These are phyloP conservation scores for Smittium culicis DNA, from an alignment of 371 early-diverging fungal genomes.

Conservation along the genomic window DNA sequence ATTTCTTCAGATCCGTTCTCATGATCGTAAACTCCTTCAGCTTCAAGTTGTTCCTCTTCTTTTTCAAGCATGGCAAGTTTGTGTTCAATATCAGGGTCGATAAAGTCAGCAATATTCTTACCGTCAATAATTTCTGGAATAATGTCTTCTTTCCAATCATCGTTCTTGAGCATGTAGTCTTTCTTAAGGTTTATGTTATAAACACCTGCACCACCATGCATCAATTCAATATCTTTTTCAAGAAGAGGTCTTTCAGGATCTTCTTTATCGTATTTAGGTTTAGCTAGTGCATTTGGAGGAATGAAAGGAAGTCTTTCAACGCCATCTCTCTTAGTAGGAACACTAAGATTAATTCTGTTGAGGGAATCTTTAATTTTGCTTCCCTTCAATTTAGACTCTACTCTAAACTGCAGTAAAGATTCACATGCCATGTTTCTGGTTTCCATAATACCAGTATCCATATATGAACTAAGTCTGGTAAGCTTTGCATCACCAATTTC, in stretches of 20 bases:
- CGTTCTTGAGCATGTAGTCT: slow-evolving; percentile 62
- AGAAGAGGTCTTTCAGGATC: slow-evolving; percentile 74
- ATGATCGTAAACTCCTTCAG: slow-evolving; percentile 87
- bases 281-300: slow-evolving; percentile 55
- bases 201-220: slow-evolving; percentile 91
- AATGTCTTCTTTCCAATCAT: slow-evolving; percentile 94
- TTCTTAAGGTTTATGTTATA: slow-evolving; percentile 86
- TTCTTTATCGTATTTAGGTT: slow-evolving; percentile 44
- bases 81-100: slow-evolving; percentile 95
- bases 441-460: slow-evolving; percentile 93
- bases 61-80: slow-evolving; percentile 89
- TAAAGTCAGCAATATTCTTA: slow-evolving; percentile 98
- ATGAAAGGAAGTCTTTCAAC: slow-evolving; percentile 69
- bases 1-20: slow-evolving; percentile 35
- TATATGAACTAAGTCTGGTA: slow-evolving; percentile 73
- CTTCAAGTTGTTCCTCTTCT: slow-evolving; percentile 87
- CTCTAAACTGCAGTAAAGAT: slow-evolving; percentile 77
- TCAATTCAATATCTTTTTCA: slow-evolving; percentile 80
- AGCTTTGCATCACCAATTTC: slow-evolving; percentile 51
- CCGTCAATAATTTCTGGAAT: slow-evolving; percentile 99
- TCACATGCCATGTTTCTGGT: slow-evolving; percentile 90
- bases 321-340: slow-evolving; percentile 74
- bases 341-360: slow-evolving; percentile 87
- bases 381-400: slow-evolving; percentile 87
- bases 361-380: slow-evolving; percentile 83